Evolutionary conservation across 306 rosid species (phyloP).

Genomic region (Mimosa bimucronata): DNA sequence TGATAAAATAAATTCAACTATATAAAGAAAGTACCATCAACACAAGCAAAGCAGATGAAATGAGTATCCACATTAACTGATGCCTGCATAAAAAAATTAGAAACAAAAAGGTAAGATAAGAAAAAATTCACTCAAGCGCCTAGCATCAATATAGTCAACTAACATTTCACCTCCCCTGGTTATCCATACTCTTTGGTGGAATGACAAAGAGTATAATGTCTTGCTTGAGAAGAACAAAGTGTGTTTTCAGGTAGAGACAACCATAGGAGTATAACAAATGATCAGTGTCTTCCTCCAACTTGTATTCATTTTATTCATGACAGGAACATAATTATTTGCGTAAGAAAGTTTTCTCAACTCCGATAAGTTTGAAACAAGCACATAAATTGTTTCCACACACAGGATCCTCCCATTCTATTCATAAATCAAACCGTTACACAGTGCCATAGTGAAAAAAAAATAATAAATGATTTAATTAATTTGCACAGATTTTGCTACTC

Average conservation of each 20-base stretch:
- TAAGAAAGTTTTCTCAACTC: too few species aligned
- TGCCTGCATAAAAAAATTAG: slow-evolving; percentile 52
- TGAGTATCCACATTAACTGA: slow-evolving; percentile 60
- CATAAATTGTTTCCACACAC: too few species aligned
- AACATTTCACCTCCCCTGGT: background rate
- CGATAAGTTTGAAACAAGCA: too few species aligned
- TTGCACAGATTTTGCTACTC: background rate
- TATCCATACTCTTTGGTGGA: background rate
- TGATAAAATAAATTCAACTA: background rate
- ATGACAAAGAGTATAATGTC: background rate
- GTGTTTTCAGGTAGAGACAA: too few species aligned
- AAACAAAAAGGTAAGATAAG: slow-evolving; percentile 17
- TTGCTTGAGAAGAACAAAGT: background rate
- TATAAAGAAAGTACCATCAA: slow-evolving; percentile 51
- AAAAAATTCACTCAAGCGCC: background rate
- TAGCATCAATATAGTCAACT: background rate
- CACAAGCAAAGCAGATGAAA: slow-evolving; percentile 78
- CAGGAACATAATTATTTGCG: too few species aligned
- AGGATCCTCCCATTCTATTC: too few species aligned
- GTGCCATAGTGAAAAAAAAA: background rate
- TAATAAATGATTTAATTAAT: background rate
- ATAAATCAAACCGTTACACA: too few species aligned
- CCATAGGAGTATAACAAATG: too few species aligned
- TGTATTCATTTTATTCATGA: too few species aligned
- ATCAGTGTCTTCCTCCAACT: too few species aligned